Base-by-base conservation (phyloP, 148 eudicot species). In the Camellia japonica region DNA sequence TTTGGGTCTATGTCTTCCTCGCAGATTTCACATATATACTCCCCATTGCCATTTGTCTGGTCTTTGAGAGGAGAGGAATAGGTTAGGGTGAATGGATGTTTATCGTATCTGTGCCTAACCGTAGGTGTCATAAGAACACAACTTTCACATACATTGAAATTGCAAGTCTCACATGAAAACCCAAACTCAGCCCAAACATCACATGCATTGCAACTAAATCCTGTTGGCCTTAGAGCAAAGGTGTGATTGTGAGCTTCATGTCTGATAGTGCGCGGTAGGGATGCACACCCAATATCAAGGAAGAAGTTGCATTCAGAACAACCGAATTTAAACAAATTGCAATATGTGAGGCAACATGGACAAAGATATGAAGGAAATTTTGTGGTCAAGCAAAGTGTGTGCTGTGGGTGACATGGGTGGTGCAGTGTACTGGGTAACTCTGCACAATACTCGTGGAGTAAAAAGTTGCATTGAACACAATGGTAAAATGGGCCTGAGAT, bases 11-110 rank as follows among this genome's bases (percentile, higher is more conserved):
- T 11, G 1, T 76, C 68, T 3, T 8, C 41, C 11, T 44, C 68
- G 20, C 78, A 76, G 1, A 61, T 61, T 19, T 44, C 78, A 19
- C 78, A 75, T 3, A 9, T 61, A 75, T 59, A 42, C 14, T 75
- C 68, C 7, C 19, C 55, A 23, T 23, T 23, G 23, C 0, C 23
- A 23, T 23, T 23, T 23, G 3, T 2, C 3, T 3, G 42, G 68
- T 41, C 15, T 38, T 46, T 43, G 0, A 23, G 2, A 4, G 44
- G 2, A 4, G 78, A n/a, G 7, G 41, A 3, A 43, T 76, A 62
- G 3, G 55, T 43, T 8, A 76, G 41, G 15, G 68, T 8, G 38
- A 76, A 76, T 9, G 78, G 78, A 6, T 74, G 78, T 11, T 74
- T 11, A 7, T 59, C 78, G 23, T 7, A 74, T 74, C 56, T 75